Evolutionary conservation across 2,329 filamentous ascomycete genomes (phyloP), one percentile per base, ranked within the genome.

Genomic region (Botrytis sinoallii): DNA sequence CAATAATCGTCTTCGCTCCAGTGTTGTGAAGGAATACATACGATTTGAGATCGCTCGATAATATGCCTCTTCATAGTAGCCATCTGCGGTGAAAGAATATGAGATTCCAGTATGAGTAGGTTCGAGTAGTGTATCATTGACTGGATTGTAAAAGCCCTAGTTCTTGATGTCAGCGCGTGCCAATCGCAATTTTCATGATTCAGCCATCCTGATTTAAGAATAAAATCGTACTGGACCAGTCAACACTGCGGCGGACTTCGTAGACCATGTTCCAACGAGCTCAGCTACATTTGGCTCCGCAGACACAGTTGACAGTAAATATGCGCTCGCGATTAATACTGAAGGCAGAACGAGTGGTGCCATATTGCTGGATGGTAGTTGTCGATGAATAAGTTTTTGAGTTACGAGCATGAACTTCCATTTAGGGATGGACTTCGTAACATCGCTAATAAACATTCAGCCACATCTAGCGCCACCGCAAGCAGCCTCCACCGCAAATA

Each of bases 261-360:
- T 91, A 25, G 88, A 87, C 91, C 91, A 93, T 74, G 91, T 93
- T 74, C 91, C 91, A n/a, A 89, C 86, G 46, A 93, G 83, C 70
- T 86, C 83, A 46, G 40, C 48, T 32, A 69, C 35, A n/a, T 84
- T 80, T 75, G 86, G 84, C 55, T 81, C 79, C 46, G 85, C 83
- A 69, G 82, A 82, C 40, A 82, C 79, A 74, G 82, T 74, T 18
- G 76, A 72, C 18, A 76, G 20, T 3, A 81, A 69, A 74, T 72
- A 78, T 73, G 76, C 78, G 76, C 79, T 75, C 74, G 76, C 78
- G 70, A 80, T 71, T 55, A 85, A 79, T 75, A 85, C 77, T 77
- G 80, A 82, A 77, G 75, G 82, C 77, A 79, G 78, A 74, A 76
- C 80, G 75, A 75, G 71, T 70, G 75, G 75, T 77, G 79, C 82